Conservation (phyloP, 805 yeast species). For the Lipomyces mesembrius region DNA sequence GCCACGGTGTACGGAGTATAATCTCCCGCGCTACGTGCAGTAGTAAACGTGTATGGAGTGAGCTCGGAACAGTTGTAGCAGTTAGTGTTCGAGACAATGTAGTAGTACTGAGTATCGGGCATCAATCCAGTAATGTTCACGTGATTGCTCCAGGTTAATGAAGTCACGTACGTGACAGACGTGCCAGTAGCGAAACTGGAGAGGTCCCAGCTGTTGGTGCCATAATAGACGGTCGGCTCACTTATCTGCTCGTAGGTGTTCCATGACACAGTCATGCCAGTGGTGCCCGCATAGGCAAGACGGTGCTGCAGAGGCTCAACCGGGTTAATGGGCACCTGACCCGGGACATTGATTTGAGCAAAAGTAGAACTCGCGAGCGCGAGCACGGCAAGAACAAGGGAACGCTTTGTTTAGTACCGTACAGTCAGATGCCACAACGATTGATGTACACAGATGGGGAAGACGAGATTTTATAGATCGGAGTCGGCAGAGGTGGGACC, state of each 20-base stretch:
- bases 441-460: background rate
- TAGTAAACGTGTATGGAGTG: constrained; percentile 18
- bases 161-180: constrained; percentile 37
- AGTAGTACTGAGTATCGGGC: constrained; percentile 41
- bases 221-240: constrained; percentile 39
- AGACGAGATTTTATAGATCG: background rate
- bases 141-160: constrained; percentile 39
- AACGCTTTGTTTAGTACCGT: background rate
- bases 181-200: constrained; percentile 9
- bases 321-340: constrained; percentile 6
- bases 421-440: background rate
- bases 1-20: constrained; percentile 18
- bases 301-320: constrained; percentile 28
- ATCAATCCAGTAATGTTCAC: constrained; percentile 36
- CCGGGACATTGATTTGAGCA: constrained; percentile 15
- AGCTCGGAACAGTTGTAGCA: constrained; percentile 17
- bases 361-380: background rate
- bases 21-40: constrained; percentile 21
- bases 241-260: constrained; percentile 32
- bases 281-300: constrained; percentile 31
- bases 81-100: constrained; percentile 34
- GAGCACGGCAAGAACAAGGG: background rate
- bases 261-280: constrained; percentile 40
- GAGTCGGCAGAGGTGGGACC: background rate
- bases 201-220: constrained; percentile 23